A percentile compares a stretch with the other conserved stretches of the same genome.
phyloP scores from a whole-genome alignment of 2,329 filamentous ascomycete species.

The Arthrobotrys entomopaga region DNA sequence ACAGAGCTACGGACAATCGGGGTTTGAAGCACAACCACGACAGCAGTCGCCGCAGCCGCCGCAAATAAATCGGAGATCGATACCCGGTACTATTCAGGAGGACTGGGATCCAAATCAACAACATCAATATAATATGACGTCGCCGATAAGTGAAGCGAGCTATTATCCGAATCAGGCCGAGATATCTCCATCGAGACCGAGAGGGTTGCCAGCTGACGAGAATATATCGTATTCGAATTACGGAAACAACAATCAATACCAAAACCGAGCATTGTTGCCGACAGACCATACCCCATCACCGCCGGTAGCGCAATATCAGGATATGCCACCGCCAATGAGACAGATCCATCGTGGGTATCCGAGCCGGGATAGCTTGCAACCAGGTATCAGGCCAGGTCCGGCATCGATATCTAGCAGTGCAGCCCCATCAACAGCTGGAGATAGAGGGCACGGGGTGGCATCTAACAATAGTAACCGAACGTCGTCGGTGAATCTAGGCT shows the following conservation, averaged over 20 bases:
- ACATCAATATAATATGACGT: conserved; percentile 1
- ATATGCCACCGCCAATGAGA: conserved; percentile 33
- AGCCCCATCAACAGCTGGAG: conserved; percentile 21
- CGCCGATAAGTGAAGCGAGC: conserved; percentile 8
- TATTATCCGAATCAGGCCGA: conserved; percentile 24
- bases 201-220: conserved; percentile 41
- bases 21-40: conserved; percentile 7
- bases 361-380: conserved; percentile 46
- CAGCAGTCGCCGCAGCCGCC: conserved; percentile 6
- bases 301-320: conserved; percentile 13
- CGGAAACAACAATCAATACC: conserved; percentile 25
- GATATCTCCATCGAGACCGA: conserved; percentile 38
- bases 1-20: conserved; percentile 30
- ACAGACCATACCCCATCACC: not conserved
- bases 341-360: conserved; percentile 39
- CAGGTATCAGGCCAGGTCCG: conserved; percentile 13
- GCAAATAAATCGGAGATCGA: conserved; percentile 22
- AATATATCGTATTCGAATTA: conserved; percentile 19
- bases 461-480: conserved; percentile 43
- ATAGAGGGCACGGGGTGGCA: conserved; percentile 29
- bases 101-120: conserved; percentile 19
- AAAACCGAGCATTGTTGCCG: conserved; percentile 21
- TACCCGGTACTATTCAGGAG: conserved; percentile 32
- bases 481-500: conserved; percentile 52
- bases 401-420: conserved; percentile 16